Base-by-base conservation (phyloP, 2,329 filamentous ascomycete species). In the Clarireedia monteithiana region DNA sequence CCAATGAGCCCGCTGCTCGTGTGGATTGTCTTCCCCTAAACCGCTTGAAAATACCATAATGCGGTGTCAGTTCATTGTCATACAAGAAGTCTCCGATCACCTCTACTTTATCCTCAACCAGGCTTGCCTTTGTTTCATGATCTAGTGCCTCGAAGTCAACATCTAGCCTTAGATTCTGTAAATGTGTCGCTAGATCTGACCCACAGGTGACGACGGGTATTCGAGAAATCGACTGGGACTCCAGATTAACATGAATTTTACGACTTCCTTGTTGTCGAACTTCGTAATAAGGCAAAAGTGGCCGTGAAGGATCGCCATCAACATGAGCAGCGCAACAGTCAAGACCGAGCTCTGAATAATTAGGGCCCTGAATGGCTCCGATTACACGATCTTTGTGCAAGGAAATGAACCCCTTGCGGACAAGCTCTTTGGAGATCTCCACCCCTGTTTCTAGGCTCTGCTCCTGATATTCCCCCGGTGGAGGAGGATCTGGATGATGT, bases 321-420 rank as follows among this genome's bases (percentile, higher is more conserved):
- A 73, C 60, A 60, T 85, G 82, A 0, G 74, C 74, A 6, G 81
- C 76, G 5, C 56, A 63, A 3, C 75, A 69, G 62, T 74, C 82
- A 2, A 82, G 67, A 1, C 70, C 70, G 3, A 58, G 60, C 0
- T 77, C 75, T 2, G 68, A 60, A 61, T 85, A 85, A 3, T 69
- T 67, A 0, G 76, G 75, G 1, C 81, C 82, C 62, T 85, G 77
- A 2, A 83, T 73, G 3, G 74, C 78, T 27, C 82, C 82, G 24
- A 84, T 68, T 5, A 73, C 72, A 2, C 71, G 76, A 61, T 80
- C 73, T 0, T 68, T 65, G 50, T 75, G 71, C 0, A 76, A 58
- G 1, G 65, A 56, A 0, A 85, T 69, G 57, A 77, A 72, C 0
- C 69, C 64, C 4, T 67, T 67, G 1, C 67, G 61, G 0, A 85